Conservation (phyloP, 1,284 basidiomycete genomes). For the Sporisorium reilianum region DNA sequence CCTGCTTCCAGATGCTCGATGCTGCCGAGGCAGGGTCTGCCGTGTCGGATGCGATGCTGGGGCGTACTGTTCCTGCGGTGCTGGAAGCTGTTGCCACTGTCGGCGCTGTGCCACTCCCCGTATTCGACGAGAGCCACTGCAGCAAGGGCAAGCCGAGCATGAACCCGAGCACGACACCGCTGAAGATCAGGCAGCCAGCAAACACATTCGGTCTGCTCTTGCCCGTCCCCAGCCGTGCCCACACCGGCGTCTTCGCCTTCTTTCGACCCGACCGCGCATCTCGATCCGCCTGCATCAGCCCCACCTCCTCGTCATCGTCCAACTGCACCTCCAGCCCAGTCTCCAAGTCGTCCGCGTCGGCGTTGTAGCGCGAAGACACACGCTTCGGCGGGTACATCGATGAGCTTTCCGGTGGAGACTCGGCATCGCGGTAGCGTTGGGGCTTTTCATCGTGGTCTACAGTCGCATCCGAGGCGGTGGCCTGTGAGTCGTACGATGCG, state of each 20-base stretch:
- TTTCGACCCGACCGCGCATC: background rate
- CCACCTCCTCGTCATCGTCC: slow-evolving; percentile 57
- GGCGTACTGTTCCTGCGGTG: background rate
- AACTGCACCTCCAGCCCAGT: slow-evolving; percentile 14
- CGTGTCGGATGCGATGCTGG: background rate
- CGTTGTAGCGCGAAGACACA: slow-evolving; percentile 3
- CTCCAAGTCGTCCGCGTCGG: slow-evolving; percentile 14
- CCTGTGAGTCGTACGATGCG: slow-evolving; percentile 47
- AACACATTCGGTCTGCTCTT: slow-evolving; percentile 9
- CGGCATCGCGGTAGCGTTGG: slow-evolving; percentile 25
- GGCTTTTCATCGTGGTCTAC: slow-evolving; percentile 34
- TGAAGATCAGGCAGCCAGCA: slow-evolving; percentile 37
- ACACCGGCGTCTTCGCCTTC: background rate
- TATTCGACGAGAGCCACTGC: slow-evolving; percentile 47
- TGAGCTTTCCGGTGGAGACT: background rate
- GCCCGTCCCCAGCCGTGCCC: background rate
- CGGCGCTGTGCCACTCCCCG: slow-evolving; percentile 1
- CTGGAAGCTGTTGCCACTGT: background rate
- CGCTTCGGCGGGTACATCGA: slow-evolving; percentile 19
- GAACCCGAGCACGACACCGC: slow-evolving; percentile 40
- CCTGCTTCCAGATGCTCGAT: slow-evolving; percentile 26
- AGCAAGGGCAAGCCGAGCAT: slow-evolving; percentile 36
- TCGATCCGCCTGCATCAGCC: slow-evolving; percentile 53
- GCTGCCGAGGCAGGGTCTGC: background rate
- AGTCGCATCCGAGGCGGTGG: slow-evolving; percentile 49